phyloP scores from a whole-genome alignment of 2,329 filamentous ascomycete species.

The Dactylonectria estremocensis region DNA sequence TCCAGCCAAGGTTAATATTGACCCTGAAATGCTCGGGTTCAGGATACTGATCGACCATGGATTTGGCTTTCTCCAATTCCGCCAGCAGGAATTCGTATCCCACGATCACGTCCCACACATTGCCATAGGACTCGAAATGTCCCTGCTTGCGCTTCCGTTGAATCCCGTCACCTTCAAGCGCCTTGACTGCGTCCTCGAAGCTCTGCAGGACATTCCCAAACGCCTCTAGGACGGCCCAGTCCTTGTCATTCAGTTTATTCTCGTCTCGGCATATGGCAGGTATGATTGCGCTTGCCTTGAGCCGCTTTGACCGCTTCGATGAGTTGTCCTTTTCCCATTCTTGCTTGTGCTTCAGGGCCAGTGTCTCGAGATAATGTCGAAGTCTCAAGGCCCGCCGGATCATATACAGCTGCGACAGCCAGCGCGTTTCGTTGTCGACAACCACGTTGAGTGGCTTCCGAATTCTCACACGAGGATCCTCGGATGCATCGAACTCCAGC shows the following conservation, averaged over 20 bases:
- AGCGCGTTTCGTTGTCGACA: conserved; percentile 34
- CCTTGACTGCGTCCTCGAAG: conserved; percentile 31
- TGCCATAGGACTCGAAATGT: conserved; percentile 26
- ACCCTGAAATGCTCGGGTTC: too few species aligned
- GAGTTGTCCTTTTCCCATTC: conserved; percentile 17
- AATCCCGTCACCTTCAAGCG: conserved; percentile 34
- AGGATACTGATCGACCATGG: conserved; percentile 11
- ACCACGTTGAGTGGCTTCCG: conserved; percentile 31
- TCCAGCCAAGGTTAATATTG: too few species aligned
- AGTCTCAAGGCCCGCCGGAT: conserved; percentile 28
- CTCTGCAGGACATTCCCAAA: conserved; percentile 19
- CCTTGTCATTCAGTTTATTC: conserved; percentile 25
- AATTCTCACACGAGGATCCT: conserved; percentile 14
- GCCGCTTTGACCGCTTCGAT: conserved; percentile 23
- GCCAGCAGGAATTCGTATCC: conserved; percentile 30
- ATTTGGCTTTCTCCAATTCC: conserved; percentile 17
- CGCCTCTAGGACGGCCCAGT: conserved; percentile 28
- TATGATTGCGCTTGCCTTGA: background rate
- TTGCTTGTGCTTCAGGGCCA: too few species aligned
- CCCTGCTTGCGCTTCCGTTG: too few species aligned
- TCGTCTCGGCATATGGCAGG: conserved; percentile 21
- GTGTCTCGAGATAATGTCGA: too few species aligned
- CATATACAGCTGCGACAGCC: conserved; percentile 36
- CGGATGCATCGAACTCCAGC: conserved; percentile 10
- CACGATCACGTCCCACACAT: conserved; percentile 30